A percentile compares a stretch with the other conserved stretches of the same genome.
phyloP scores from a whole-genome alignment of 352 stramenopile genomes.

The Blastocystis sp. region DNA sequence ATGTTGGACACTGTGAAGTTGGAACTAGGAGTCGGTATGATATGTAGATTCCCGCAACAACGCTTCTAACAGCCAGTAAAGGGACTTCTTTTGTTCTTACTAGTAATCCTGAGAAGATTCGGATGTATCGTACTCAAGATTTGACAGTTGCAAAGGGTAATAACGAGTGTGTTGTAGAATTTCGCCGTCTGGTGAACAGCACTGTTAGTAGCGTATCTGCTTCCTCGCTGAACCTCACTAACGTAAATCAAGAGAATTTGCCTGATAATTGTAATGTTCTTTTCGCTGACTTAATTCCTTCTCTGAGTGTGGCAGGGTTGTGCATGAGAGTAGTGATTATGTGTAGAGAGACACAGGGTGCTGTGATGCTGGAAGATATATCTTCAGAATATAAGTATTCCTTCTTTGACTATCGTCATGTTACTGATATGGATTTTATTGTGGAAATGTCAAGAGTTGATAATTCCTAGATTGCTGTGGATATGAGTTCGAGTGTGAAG shows the following conservation, averaged over 20 bases:
- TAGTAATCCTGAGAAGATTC: neutral
- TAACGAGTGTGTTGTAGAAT: neutral
- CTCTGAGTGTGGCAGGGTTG: neutral
- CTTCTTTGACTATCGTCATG: slow-evolving; percentile 42
- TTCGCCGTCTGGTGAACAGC: neutral
- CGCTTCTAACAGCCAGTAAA: neutral
- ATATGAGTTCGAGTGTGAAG: slow-evolving; percentile 61
- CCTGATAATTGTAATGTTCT: neutral
- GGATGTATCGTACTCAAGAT: neutral
- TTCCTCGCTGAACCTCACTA: neutral
- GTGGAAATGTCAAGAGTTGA: neutral
- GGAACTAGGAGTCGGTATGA: neutral
- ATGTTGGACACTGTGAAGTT: neutral
- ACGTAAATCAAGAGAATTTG: neutral
- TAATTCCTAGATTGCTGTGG: slow-evolving; percentile 10
- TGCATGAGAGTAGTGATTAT: neutral
- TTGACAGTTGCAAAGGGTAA: neutral
- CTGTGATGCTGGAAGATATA: slow-evolving; percentile 7
- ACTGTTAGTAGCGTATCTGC: neutral
- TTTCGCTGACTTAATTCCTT: neutral
- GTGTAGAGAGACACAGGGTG: neutral
- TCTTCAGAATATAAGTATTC: slow-evolving; percentile 23
- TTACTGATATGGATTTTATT: slow-evolving; percentile 51
- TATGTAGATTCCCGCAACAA: neutral
- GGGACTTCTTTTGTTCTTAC: neutral